phyloP scores from a whole-genome alignment of 768 basidiomycete genomes.

The Boletus subparvulus region DNA sequence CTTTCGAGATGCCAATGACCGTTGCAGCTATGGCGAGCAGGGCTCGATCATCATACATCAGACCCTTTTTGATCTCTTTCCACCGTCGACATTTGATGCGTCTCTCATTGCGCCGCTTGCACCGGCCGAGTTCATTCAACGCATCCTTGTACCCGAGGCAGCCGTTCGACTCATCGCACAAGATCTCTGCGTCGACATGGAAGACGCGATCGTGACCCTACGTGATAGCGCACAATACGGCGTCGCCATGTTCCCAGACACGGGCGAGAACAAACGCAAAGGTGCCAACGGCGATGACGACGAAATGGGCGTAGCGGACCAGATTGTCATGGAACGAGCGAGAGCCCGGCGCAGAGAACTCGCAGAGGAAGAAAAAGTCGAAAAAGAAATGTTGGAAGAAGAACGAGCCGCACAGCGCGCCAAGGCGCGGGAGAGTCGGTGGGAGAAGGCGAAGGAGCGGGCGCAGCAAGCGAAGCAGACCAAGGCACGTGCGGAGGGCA shows the following conservation, averaged over 20 bases:
- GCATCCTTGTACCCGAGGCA: constrained; percentile 88
- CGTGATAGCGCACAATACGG: constrained; percentile 82
- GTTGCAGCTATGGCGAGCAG: constrained; percentile 76
- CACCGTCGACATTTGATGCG: constrained; percentile 55
- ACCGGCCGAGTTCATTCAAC: constrained; percentile 73
- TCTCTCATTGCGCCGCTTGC: constrained; percentile 62
- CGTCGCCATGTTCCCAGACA: constrained; percentile 75
- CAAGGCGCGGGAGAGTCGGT: constrained; percentile 14
- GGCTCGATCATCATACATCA: constrained; percentile 81
- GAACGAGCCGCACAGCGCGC: constrained; percentile 24
- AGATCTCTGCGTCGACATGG: constrained; percentile 54
- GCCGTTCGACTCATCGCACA: constrained; percentile 79
- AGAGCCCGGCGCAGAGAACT: constrained; percentile 40
- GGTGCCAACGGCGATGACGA: constrained; percentile 40
- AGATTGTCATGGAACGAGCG: constrained; percentile 46
- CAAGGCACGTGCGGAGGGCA: constrained; percentile 1
- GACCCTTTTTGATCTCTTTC: constrained; percentile 73
- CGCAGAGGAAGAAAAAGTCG: constrained; percentile 40
- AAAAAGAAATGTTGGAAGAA: constrained; percentile 28
- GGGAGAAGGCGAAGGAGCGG: constrained; percentile 24
- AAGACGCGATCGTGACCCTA: constrained; percentile 56
- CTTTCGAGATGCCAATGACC: not conserved
- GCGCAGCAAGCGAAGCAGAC: constrained; percentile 10
- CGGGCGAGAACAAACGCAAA: constrained; percentile 26
- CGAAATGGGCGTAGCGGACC: constrained; percentile 37